Base-by-base conservation (phyloP, 116 monocot genomes). In the Trichopus zeylanicus region DNA sequence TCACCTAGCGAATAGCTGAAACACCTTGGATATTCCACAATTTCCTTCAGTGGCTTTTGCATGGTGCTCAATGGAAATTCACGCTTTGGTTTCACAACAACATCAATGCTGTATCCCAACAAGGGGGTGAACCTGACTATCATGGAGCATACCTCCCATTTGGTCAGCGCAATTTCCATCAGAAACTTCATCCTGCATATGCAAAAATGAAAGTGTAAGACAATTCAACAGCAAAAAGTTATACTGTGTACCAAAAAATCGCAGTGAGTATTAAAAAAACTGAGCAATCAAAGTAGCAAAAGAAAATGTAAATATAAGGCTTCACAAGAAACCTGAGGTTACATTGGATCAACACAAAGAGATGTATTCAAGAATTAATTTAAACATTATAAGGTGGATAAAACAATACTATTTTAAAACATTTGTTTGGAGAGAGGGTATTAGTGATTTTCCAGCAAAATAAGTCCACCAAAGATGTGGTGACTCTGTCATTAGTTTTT, bases 1-100 rank as follows among this genome's bases (percentile, higher is more conserved):
- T 78, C 25, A 91, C 91, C 48, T n/a, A 98, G 69, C 0, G 82
- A 85, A 59, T 98, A 98, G 68, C 98, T 91, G 82, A 98, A 98
- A 35, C 85, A 98, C 66, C 98, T 79, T 26, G 98, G 98, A 64
- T 98, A 98, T 27, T 85, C 80, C 26, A 98, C 98, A 29, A 88
- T 53, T 55, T 91, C 88, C 56, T 59, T 78, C 19, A 85, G 65
- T 22, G 98, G 82, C 64, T 76, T 88, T 55, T 68, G 69, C 91
- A 98, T 98, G 27, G 68, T 84, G 26, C 47, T 59, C 26, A 73
- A 55, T 8, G 91, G 72, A 64, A 87, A 98, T 8, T 98, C 73
- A 42, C 91, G 64, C 66, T 98, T 98, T 20, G 98, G 98, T 62
- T 78, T 75, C 54, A 98, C 32, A 39, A 91, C 98, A 21, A 55